These are phyloP conservation scores for Zopfia rhizophila DNA, from an alignment of 2,329 filamentous ascomycete species.

Conservation along the genomic window DNA sequence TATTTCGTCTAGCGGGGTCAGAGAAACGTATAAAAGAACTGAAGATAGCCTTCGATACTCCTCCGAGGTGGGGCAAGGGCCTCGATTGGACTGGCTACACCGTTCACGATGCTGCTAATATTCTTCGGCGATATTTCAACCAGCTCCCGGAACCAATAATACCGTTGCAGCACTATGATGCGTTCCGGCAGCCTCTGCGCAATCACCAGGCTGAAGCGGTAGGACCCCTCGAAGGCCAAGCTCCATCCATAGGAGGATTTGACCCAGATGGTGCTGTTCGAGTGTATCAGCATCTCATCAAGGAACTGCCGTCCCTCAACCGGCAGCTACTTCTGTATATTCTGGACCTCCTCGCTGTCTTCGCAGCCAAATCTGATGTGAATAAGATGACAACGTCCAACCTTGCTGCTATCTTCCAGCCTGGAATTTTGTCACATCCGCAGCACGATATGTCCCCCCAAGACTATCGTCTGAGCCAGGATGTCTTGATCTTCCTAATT, in stretches of 20 bases:
- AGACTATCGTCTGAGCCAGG: constrained; percentile 95
- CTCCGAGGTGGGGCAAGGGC: constrained; percentile 89
- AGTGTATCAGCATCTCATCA: constrained; percentile 90
- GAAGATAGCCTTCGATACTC: constrained; percentile 90
- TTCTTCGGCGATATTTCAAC: constrained; percentile 93
- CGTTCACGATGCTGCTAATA: constrained; percentile 97
- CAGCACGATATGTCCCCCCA: constrained; percentile 93
- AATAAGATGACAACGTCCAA: constrained; percentile 98
- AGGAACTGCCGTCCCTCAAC: constrained; percentile 90
- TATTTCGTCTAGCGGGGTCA: constrained; percentile 94
- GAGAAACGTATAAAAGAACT: constrained; percentile 99
- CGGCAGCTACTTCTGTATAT: constrained; percentile 95
- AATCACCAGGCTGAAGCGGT: constrained; percentile 75
- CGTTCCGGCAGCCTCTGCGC: constrained; percentile 85
- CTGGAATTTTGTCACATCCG: constrained; percentile 93
- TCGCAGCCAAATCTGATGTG: constrained; percentile 94
- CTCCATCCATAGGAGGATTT: constrained; percentile 78
- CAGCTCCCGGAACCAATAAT: constrained; percentile 97
- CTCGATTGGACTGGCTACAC: constrained; percentile 98
- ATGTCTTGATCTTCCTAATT: constrained; percentile 96
- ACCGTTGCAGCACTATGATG: constrained; percentile 90
- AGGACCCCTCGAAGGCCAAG: constrained; percentile 70
- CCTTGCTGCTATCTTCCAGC: constrained; percentile 95
- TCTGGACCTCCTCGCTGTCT: constrained; percentile 92
- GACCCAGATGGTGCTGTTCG: constrained; percentile 79